Percentiles rank a stretch among this genome's conserved stretches.
Conservation (phyloP, 2,329 filamentous ascomycete species). For the Penicillium carneum region DNA sequence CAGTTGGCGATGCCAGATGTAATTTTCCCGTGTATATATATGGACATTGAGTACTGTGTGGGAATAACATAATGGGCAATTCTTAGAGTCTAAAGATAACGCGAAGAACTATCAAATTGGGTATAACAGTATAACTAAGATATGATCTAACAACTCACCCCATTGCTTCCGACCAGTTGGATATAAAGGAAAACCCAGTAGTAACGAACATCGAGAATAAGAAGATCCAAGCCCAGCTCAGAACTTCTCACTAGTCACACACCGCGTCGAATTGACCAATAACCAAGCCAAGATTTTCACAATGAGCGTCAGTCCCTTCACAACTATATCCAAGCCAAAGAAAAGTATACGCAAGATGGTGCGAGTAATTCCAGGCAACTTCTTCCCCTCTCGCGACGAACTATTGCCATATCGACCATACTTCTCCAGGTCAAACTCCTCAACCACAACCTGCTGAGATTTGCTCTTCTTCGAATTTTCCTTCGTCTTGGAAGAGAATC, state of each 20-base stretch:
- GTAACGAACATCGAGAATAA: background rate
- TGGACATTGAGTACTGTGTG: no score
- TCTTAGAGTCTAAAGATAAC: background rate
- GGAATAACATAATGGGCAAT: no score
- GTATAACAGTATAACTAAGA: conserved; percentile 25
- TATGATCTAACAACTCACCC: background rate
- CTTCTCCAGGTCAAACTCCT: conserved; percentile 56
- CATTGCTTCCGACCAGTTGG: conserved; percentile 6
- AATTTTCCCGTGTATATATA: no score
- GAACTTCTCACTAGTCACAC: conserved; percentile 53
- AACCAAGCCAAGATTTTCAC: conserved; percentile 54
- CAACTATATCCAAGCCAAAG: conserved; percentile 48
- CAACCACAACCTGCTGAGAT: conserved; percentile 46
- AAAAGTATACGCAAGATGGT: conserved; percentile 48
- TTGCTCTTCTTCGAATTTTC: conserved; percentile 32
- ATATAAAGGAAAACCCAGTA: background rate
- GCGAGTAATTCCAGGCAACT: conserved; percentile 50
- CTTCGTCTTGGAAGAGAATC: background rate
- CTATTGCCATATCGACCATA: conserved; percentile 52
- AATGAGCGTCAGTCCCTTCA: conserved; percentile 47
- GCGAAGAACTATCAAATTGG: conserved; percentile 19
- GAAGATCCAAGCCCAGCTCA: conserved; percentile 35
- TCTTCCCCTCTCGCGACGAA: conserved; percentile 48
- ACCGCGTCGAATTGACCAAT: conserved; percentile 49
- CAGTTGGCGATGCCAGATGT: no score